A percentile compares a stretch with the other conserved stretches of the same genome.
Conservation (phyloP, 306 rosid species). For the Quercus variabilis region DNA sequence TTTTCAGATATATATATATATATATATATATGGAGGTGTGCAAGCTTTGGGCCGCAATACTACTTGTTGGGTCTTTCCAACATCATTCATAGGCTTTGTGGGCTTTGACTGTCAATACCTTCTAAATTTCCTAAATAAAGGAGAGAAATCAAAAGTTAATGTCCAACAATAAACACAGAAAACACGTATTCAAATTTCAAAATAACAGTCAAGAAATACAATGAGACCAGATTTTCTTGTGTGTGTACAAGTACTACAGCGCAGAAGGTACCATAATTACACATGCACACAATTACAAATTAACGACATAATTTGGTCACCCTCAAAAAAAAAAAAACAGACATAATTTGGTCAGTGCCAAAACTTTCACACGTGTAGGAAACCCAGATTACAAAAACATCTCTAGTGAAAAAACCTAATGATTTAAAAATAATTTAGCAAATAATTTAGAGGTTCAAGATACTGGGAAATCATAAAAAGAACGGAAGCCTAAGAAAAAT, state of each 20-base stretch:
- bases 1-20: too few species aligned
- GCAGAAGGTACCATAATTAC: neutral
- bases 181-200: neutral
- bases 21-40: too few species aligned
- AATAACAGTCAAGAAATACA: neutral
- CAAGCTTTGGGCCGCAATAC: too few species aligned
- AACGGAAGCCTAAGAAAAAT: neutral
- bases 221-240: neutral
- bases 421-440: too few species aligned
- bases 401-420: neutral
- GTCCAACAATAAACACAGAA: neutral
- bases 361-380: constrained; percentile 10
- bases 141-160: too few species aligned
- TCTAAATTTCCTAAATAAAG: too few species aligned
- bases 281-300: neutral
- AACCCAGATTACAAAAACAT: neutral
- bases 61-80: too few species aligned
- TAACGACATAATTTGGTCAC: neutral
- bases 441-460: neutral
- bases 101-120: too few species aligned
- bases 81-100: too few species aligned
- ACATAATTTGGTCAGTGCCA: neutral
- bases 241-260: neutral
- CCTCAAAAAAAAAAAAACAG: too few species aligned
- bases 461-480: neutral